Conservation (phyloP, 208 protist genomes). For the Endotrypanum monterogeii region DNA sequence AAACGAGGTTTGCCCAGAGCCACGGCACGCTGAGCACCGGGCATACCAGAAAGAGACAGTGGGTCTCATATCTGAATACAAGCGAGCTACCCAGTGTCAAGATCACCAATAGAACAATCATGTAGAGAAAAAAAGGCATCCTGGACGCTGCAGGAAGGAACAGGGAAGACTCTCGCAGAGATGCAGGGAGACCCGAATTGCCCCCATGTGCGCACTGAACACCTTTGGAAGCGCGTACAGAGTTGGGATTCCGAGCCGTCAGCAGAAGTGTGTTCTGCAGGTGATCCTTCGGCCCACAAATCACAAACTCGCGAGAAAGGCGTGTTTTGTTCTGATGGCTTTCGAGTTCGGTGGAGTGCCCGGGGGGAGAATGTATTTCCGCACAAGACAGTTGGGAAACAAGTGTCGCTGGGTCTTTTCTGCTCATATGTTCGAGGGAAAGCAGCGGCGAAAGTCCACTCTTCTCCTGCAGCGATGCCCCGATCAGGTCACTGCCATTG, state of each 20-base stretch:
- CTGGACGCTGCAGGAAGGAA: conserved; percentile 8
- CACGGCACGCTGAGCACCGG: conserved; percentile 42
- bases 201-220: too few species aligned
- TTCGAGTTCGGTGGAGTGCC: neutral
- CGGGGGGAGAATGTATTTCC: neutral
- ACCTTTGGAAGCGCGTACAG: too few species aligned
- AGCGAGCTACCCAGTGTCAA: conserved; percentile 38
- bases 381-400: neutral
- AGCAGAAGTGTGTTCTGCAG: neutral
- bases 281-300: neutral
- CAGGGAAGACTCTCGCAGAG: neutral
- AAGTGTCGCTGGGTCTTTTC: neutral
- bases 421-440: neutral
- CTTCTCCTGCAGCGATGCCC: conserved; percentile 4
- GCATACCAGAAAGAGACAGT: conserved; percentile 39
- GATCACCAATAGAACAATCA: conserved; percentile 26
- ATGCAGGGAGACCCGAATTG: neutral
- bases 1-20: conserved; percentile 32
- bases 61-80: conserved; percentile 43
- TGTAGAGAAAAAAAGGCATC: conserved; percentile 31
- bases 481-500: neutral
- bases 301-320: neutral
- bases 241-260: neutral
- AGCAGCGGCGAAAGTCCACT: conserved; percentile 1
- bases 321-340: neutral